Percentiles rank a stretch among this genome's conserved stretches.
These are phyloP conservation scores for Cryptosporidium ryanae DNA, from an alignment of 169 alveolate genomes.

Conservation along the genomic window DNA sequence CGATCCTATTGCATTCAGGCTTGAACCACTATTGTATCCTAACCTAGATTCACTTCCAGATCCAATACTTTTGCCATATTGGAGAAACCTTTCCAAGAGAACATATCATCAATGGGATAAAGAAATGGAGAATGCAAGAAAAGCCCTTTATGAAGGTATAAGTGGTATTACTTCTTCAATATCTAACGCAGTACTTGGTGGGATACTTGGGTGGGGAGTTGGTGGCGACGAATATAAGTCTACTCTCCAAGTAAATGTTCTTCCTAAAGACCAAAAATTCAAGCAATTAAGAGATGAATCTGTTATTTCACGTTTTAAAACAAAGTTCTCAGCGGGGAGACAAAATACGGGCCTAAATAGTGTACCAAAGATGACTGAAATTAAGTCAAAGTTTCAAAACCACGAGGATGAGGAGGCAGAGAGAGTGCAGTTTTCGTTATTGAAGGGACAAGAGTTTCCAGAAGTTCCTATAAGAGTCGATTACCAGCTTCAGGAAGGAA, in stretches of 20 bases:
- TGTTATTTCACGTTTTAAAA: slow-evolving; percentile 75
- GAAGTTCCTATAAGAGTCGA: slow-evolving; percentile 78
- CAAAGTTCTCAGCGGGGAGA: slow-evolving; percentile 75
- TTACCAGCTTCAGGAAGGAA: slow-evolving; percentile 86
- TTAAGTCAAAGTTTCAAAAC: slow-evolving; percentile 29
- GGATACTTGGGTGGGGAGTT: slow-evolving; percentile 73
- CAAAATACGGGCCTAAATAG: not conserved
- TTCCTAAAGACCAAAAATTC: slow-evolving; percentile 77
- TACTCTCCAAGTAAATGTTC: slow-evolving; percentile 75
- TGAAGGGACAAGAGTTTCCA: slow-evolving; percentile 38
- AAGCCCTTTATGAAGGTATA: slow-evolving; percentile 78
- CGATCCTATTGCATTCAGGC: slow-evolving; percentile 87
- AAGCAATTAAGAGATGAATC: slow-evolving; percentile 77
- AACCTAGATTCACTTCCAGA: slow-evolving; percentile 81
- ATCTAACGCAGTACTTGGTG: slow-evolving; percentile 75
- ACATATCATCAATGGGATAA: slow-evolving; percentile 89
- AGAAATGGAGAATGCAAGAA: slow-evolving; percentile 82
- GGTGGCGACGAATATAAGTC: slow-evolving; percentile 75
- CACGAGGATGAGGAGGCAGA: slow-evolving; percentile 52
- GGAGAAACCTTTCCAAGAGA: slow-evolving; percentile 87
- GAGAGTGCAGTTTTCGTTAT: slow-evolving; percentile 40
- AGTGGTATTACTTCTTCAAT: slow-evolving; percentile 81
- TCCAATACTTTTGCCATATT: slow-evolving; percentile 85
- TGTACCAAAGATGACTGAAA: not conserved
- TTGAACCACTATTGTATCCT: slow-evolving; percentile 85